These are phyloP conservation scores for Gilbertella persicaria DNA, from an alignment of 371 early-diverging fungal genomes.

Conservation along the genomic window DNA sequence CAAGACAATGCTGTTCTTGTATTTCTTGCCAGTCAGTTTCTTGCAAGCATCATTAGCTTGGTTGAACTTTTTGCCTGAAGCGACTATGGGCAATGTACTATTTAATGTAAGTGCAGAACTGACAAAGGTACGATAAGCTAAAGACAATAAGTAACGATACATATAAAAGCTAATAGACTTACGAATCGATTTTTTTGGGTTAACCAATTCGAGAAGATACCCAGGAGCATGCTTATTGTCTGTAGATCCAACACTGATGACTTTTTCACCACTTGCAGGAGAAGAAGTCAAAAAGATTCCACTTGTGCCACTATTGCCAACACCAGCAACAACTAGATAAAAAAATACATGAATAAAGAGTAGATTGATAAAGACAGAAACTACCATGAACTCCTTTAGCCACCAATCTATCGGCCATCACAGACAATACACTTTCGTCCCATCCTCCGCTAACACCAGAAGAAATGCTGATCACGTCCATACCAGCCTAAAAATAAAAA, in stretches of 20 bases:
- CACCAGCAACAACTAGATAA: constrained; percentile 43
- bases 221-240: constrained; percentile 44
- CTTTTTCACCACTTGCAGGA: constrained; percentile 59
- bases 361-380: not conserved
- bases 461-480: constrained; percentile 28
- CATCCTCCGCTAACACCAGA: constrained; percentile 32
- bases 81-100: constrained; percentile 5
- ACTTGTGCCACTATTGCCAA: constrained; percentile 67
- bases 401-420: constrained; percentile 35
- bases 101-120: constrained; percentile 9
- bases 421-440: constrained; percentile 32
- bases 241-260: constrained; percentile 68
- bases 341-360: not conserved
- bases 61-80: constrained; percentile 15
- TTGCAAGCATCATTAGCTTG: constrained; percentile 16
- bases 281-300: constrained; percentile 62
- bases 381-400: constrained; percentile 36
- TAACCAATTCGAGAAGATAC: constrained; percentile 14
- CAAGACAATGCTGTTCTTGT: constrained; percentile 31
- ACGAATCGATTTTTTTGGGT: constrained; percentile 7
- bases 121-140: constrained; percentile 31
- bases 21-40: constrained; percentile 4
- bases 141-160: not conserved
- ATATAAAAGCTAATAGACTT: not conserved
- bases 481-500: constrained; percentile 44